phyloP scores from a whole-genome alignment of 176 grass and related monocot species.

The Carex pumila region DNA sequence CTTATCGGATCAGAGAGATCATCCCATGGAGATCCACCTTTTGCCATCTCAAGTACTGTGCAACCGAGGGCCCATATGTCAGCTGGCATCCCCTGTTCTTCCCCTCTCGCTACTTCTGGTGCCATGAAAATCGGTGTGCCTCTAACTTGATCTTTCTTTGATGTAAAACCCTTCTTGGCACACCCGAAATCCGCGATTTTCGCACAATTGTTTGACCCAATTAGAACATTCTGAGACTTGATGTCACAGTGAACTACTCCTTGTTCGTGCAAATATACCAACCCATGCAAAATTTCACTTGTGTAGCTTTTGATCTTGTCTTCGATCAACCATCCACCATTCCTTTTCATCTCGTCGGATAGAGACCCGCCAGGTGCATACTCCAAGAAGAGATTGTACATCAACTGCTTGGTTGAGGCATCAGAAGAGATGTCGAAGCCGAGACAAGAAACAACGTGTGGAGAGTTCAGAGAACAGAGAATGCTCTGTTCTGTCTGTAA shows the following conservation, averaged over 20 bases:
- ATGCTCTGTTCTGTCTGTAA: slow-evolving; percentile 46
- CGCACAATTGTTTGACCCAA: slow-evolving; percentile 45
- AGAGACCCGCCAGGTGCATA: slow-evolving; percentile 72
- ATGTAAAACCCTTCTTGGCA: neutral
- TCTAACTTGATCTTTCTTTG: slow-evolving; percentile 18
- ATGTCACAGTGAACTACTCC: slow-evolving; percentile 69
- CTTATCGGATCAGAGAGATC: slow-evolving; percentile 29
- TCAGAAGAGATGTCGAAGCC: slow-evolving; percentile 23
- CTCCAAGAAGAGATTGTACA: slow-evolving; percentile 54
- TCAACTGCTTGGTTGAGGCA: neutral
- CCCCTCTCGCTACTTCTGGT: slow-evolving; percentile 70
- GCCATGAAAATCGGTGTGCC: slow-evolving; percentile 92
- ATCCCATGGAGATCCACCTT: slow-evolving; percentile 49
- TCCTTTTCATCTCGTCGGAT: slow-evolving; percentile 45
- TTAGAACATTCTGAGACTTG: slow-evolving; percentile 55
- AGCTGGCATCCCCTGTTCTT: slow-evolving; percentile 48
- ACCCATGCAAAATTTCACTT: slow-evolving; percentile 38
- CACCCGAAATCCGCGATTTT: slow-evolving; percentile 83
- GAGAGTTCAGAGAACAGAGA: slow-evolving; percentile 32
- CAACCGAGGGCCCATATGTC: slow-evolving; percentile 89
- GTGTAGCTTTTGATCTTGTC: neutral
- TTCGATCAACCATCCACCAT: slow-evolving; percentile 46
- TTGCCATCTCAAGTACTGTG: slow-evolving; percentile 75
- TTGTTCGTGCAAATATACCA: slow-evolving; percentile 53
- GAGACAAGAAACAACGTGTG: slow-evolving; percentile 51